These are phyloP conservation scores for Colletotrichum falcatum DNA, from an alignment of 2,329 filamentous ascomycete species.

Conservation along the genomic window DNA sequence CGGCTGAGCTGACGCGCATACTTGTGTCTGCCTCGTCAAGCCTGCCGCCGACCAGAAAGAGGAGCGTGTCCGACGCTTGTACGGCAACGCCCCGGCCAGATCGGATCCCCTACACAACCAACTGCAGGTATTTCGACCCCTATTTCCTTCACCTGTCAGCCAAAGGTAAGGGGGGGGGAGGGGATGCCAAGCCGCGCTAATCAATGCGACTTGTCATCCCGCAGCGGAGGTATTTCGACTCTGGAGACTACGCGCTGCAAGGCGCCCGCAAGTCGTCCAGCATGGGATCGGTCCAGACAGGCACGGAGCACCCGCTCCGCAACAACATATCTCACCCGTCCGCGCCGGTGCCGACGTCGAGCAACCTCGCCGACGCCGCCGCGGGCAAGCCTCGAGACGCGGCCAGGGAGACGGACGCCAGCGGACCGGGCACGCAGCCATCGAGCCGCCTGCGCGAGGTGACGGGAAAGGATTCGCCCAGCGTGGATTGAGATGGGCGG, in stretches of 20 bases:
- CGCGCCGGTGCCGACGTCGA: background rate
- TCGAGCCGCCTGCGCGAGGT: background rate
- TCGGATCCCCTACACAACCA: conserved; percentile 5
- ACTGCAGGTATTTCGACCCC: conserved; percentile 7
- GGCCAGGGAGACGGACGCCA: background rate
- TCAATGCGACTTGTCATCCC: background rate
- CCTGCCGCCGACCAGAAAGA: background rate
- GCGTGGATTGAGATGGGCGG: background rate
- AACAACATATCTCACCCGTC: background rate
- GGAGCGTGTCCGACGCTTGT: conserved; percentile 1
- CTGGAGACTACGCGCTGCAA: background rate
- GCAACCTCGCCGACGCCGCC: background rate
- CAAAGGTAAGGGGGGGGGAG: too few species aligned
- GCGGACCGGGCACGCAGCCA: background rate
- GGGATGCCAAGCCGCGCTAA: conserved; percentile 3
- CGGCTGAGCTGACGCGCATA: background rate
- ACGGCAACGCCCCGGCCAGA: background rate
- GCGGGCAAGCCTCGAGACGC: background rate
- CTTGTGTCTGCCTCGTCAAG: background rate
- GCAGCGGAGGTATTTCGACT: background rate
- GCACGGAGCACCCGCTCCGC: background rate
- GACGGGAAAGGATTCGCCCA: background rate
- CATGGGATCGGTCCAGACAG: background rate
- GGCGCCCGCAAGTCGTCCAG: background rate
- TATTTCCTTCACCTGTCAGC: background rate